Evolutionary conservation across 129 eudicot species (phyloP), one percentile per base, ranked within the genome.

Genomic region (Arctium minus): DNA sequence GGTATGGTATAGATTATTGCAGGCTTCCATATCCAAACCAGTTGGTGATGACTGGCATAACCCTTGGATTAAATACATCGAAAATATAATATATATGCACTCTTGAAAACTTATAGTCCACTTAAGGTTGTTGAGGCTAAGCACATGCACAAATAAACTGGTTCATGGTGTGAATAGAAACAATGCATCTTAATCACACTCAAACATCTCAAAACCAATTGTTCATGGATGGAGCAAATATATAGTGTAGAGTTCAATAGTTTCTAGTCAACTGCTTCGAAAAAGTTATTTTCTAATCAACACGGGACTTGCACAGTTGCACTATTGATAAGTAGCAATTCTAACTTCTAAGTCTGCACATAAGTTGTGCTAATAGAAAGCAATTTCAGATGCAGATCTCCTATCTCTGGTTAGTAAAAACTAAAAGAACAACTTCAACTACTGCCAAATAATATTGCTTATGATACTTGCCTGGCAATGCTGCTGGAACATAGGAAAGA

Each of bases 401-500:
- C 53, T 76, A 68, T 17, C 13, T 4, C 6, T 1, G 56, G 39
- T 38, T 77, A 22, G 72, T 69, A 77, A 70, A 29, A 40, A 10
- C 17, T 13, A 40, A 79, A 18, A 5, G 42, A 79, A 46, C 40
- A 79, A 53, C 32, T 22, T 27, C 36, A 73, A 79, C 33, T 6
- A 3, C 44, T 74, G 39, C 53, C 1, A 12, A 22, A 75, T 1
- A 1, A 62, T 18, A 5, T 5, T 2, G 18, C 18, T 44, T 32
- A 70, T 36, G 40, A 64, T 71, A 73, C 92, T 89, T 90, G 86
- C 99, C 98, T 90, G 92, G 88, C 99, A 96, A 84, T 93, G 97
- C 82, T 50, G 85, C 82, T 91, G 98, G 84, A 96, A 96, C 89
- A 91, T 86, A 81, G 97, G 95, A 72, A 91, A 93, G 44, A 94